Conservation (phyloP, 208 protist species). For the Trypanosoma boissoni region DNA sequence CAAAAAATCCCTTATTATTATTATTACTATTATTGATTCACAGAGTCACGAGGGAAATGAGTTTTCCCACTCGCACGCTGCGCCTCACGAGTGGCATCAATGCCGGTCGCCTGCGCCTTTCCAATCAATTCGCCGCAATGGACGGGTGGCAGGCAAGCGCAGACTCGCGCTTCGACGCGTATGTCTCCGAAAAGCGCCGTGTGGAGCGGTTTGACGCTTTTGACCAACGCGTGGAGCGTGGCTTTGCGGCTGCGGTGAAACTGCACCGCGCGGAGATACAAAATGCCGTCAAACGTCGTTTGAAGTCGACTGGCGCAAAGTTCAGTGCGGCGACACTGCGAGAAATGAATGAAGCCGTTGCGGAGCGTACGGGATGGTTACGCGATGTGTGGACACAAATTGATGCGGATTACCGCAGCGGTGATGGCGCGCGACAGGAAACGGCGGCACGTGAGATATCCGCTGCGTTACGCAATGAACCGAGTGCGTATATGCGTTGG, state of each 20-base stretch:
- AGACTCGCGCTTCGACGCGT: conserved; percentile 68
- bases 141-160: conserved; percentile 70
- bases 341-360: conserved; percentile 57
- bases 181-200: conserved; percentile 59
- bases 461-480: conserved; percentile 66
- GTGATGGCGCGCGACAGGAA: conserved; percentile 50
- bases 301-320: conserved; percentile 48
- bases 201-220: conserved; percentile 76
- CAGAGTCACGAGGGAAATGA: no score
- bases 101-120: conserved; percentile 54
- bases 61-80: conserved; percentile 7
- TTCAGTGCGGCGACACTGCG: conserved; percentile 61
- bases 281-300: conserved; percentile 78
- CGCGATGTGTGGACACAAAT: conserved; percentile 87
- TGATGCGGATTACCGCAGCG: conserved; percentile 85
- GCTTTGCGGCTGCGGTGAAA: conserved; percentile 52
- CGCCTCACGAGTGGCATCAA: conserved; percentile 60
- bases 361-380: conserved; percentile 72
- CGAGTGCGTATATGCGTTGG: conserved; percentile 85
- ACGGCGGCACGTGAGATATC: conserved; percentile 73
- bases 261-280: conserved; percentile 72
- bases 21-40: conserved; percentile 4
- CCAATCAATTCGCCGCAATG: conserved; percentile 80
- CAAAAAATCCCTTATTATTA: no score
- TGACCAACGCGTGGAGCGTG: conserved; percentile 85